Percentiles rank a stretch among this genome's conserved stretches.
phyloP scores from a whole-genome alignment of 805 yeast genomes.

The Candida xiaguanensis region DNA sequence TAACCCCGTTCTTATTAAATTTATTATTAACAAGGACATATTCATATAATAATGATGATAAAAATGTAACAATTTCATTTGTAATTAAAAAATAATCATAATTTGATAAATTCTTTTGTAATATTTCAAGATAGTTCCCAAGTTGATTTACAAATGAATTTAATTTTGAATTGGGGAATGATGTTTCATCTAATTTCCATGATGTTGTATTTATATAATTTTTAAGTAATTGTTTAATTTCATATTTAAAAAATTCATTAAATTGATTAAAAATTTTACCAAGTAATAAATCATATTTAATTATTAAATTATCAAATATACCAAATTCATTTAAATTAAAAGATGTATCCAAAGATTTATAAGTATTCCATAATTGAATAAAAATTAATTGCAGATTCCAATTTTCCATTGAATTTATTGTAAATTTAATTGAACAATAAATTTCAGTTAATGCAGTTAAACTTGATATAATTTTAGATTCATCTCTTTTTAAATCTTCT shows the following conservation, averaged over 20 bases:
- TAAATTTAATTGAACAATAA: constrained; percentile 32
- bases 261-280: constrained; percentile 18
- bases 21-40: constrained; percentile 38
- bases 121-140: constrained; percentile 22
- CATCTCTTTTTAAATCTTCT: constrained; percentile 18
- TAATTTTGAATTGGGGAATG: constrained; percentile 20
- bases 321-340: constrained; percentile 15
- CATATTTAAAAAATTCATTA: constrained; percentile 30
- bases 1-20: constrained; percentile 28
- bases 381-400: constrained; percentile 39
- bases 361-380: constrained; percentile 38
- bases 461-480: constrained; percentile 16
- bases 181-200: constrained; percentile 20
- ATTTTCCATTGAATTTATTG: constrained; percentile 25
- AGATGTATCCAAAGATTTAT: constrained; percentile 10
- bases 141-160: constrained; percentile 19
- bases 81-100: constrained; percentile 29
- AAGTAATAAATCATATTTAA: constrained; percentile 20
- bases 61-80: constrained; percentile 22
- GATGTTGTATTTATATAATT: constrained; percentile 33
- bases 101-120: constrained; percentile 21
- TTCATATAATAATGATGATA: constrained; percentile 29
- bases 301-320: constrained; percentile 26
- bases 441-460: constrained; percentile 28
- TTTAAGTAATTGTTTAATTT: constrained; percentile 28